Evolutionary conservation across 1,284 basidiomycete genomes (phyloP), one percentile per base, ranked within the genome.

Genomic region (Schizopora paradoxa): DNA sequence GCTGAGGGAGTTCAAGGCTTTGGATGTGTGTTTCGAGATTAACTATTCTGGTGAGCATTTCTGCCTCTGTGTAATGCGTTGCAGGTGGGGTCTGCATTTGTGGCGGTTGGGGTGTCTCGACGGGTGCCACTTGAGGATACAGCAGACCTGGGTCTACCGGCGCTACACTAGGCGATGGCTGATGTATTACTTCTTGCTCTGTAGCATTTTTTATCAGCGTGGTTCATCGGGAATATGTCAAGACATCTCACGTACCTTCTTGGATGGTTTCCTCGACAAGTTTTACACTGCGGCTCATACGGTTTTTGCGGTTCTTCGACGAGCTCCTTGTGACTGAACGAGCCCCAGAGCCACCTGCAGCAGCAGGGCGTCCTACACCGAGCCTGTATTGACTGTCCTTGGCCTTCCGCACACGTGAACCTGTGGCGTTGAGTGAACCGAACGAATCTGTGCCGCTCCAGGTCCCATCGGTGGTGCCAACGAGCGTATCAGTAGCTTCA

Each of bases 361-460:
- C 66, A 5, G 67, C 66, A 6, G 86, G 86, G 52, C 79, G 71
- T 2, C 86, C 84, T n/a, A 86, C 77, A 42, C 86, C 86, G 18
- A 88, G 67, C 51, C 69, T 70, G 40, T 70, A 74, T 58, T 86
- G 85, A 4, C 76, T 72, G 41, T 84, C 80, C 59, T 81, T 84
- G 3, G 82, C 79, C 57, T 85, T 86, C 49, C 80, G 71, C 16
- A 73, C 75, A 10, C 79, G 73, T 11, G 61, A 59, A 13, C 56
- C 41, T 29, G 67, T 59, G 8, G 22, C 18, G 14, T 32, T 10
- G 22, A 26, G n/a, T n/a, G n/a, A n/a, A n/a, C n/a, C n/a, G n/a
- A n/a, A n/a, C n/a, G n/a, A n/a, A n/a, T n/a, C n/a, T n/a, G n/a
- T n/a, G n/a, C n/a, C n/a, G n/a, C n/a, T n/a, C n/a, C n/a, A n/a